phyloP scores from a whole-genome alignment of 2,329 filamentous ascomycete genomes.

The Hansfordia pulvinata region DNA sequence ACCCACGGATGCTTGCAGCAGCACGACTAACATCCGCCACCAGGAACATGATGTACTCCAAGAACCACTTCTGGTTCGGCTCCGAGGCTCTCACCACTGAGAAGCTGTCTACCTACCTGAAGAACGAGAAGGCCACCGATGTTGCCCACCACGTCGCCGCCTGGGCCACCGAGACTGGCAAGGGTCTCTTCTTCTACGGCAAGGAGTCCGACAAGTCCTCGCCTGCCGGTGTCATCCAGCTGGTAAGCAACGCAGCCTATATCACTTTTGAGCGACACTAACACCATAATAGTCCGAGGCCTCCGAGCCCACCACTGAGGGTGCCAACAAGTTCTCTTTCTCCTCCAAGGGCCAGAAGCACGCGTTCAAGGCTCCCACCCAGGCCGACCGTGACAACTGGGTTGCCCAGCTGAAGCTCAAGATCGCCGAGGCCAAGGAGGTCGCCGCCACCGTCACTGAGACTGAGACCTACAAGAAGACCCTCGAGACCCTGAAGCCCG shows the following conservation, averaged over 20 bases:
- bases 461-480: conserved; percentile 83
- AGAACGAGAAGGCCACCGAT: conserved; percentile 71
- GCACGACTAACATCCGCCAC: conserved; percentile 4
- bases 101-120: conserved; percentile 63
- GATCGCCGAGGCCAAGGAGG: conserved; percentile 72
- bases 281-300: conserved; percentile 34
- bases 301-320: conserved; percentile 62
- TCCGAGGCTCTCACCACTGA: conserved; percentile 60
- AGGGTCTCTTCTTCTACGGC: conserved; percentile 85
- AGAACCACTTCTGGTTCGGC: conserved; percentile 87
- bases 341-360: conserved; percentile 82
- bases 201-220: conserved; percentile 74
- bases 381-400: conserved; percentile 85
- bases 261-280: conserved; percentile 13
- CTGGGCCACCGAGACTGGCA: conserved; percentile 88
- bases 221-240: conserved; percentile 70
- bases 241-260: conserved; percentile 58
- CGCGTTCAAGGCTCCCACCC: conserved; percentile 68
- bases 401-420: conserved; percentile 71
- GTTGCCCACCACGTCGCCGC: conserved; percentile 67
- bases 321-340: conserved; percentile 73
- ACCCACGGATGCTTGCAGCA: conserved; percentile 1
- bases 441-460: conserved; percentile 58
- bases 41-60: conserved; percentile 79
- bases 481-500: conserved; percentile 54